phyloP scores from a whole-genome alignment of 495 filamentous ascomycete genomes.

The Penicillium coffeae region DNA sequence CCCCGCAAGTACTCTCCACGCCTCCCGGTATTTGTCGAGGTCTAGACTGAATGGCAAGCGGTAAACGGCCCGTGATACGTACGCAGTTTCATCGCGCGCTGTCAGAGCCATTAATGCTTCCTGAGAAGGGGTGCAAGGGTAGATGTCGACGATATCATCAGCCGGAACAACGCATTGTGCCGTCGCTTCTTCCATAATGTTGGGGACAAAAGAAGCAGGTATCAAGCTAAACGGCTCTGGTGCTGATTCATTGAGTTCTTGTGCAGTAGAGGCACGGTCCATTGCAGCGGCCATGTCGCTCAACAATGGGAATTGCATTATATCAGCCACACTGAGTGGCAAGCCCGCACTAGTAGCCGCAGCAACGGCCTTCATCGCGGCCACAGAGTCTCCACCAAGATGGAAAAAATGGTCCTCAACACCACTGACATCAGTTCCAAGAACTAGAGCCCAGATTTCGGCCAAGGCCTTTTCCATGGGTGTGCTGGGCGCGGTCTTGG shows the following conservation, averaged over 20 bases:
- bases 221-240: too few species aligned
- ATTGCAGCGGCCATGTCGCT: background rate
- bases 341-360: background rate
- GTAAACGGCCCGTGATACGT: background rate
- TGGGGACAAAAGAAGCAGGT: too few species aligned
- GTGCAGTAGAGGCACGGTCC: too few species aligned
- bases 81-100: background rate
- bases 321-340: constrained; percentile 1
- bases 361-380: constrained; percentile 1
- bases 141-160: constrained; percentile 44
- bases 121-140: constrained; percentile 53
- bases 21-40: background rate
- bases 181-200: too few species aligned
- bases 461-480: background rate
- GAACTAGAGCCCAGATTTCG: background rate
- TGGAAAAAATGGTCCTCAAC: constrained; percentile 4
- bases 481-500: background rate
- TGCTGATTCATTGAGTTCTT: too few species aligned
- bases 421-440: background rate
- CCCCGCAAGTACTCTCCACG: background rate
- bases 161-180: background rate
- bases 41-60: background rate
- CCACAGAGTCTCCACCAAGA: constrained; percentile 1
- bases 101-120: constrained; percentile 47
- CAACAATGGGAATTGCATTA: background rate